These are phyloP conservation scores for Colletotrichum viniferum DNA, from an alignment of 2,329 filamentous ascomycete species.

Conservation along the genomic window DNA sequence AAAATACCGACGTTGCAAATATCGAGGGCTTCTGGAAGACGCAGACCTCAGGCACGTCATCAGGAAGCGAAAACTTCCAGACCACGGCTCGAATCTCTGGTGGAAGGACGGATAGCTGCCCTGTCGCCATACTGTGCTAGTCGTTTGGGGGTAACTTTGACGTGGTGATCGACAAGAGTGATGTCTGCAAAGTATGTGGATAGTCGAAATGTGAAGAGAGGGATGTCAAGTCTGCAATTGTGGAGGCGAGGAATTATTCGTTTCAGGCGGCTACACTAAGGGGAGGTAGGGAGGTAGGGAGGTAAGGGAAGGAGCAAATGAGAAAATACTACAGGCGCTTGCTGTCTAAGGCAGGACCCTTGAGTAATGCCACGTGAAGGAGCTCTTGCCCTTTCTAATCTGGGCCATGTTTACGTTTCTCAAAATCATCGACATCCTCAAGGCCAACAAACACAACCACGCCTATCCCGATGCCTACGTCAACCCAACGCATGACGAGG, in stretches of 20 bases:
- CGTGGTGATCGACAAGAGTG: neutral
- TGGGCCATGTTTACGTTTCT: fast-evolving
- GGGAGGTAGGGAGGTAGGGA: neutral
- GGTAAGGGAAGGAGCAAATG: neutral
- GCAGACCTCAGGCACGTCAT: neutral
- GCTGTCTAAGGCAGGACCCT: neutral
- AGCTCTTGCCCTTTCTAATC: fast-evolving
- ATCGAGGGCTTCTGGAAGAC: neutral
- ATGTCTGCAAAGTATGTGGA: neutral
- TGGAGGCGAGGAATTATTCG: neutral
- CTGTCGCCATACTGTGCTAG: neutral
- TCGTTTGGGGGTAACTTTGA: neutral
- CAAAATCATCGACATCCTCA: neutral
- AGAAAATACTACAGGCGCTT: neutral
- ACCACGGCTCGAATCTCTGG: neutral
- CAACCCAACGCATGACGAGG: neutral
- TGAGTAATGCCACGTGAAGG: neutral
- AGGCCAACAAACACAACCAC: neutral
- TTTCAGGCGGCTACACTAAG: neutral
- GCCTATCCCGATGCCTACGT: fast-evolving
- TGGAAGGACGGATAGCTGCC: neutral
- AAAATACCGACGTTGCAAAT: neutral
- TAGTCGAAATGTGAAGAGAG: neutral
- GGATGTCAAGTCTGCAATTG: neutral
- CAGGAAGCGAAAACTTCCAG: neutral